Base-by-base conservation (phyloP, 163 green algal species). In the Volvox carteri region DNA sequence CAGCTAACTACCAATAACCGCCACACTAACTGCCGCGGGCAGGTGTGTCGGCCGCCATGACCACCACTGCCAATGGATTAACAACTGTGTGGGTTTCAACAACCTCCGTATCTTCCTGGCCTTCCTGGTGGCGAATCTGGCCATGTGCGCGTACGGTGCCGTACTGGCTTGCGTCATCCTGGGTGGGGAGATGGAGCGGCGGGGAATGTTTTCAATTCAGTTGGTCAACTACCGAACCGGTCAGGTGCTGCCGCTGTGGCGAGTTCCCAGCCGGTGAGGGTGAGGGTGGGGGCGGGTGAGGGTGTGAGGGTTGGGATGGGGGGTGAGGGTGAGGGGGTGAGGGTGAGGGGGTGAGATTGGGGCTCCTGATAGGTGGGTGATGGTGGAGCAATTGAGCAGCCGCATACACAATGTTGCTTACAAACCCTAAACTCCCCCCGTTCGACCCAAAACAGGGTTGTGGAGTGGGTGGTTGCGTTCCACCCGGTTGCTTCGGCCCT, bases 1-100 rank as follows among this genome's bases (percentile, higher is more conserved):
- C n/a, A n/a, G n/a, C n/a, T n/a, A n/a, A n/a, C n/a, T n/a, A n/a
- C n/a, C n/a, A n/a, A n/a, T n/a, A n/a, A n/a, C n/a, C n/a, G n/a
- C n/a, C n/a, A n/a, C n/a, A n/a, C n/a, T 12, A 12, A 60, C 50
- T 16, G 50, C 7, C 19, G 1, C 62, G 25, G 0, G 9, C 83
- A 96, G 94, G 67, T 98, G 96, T 65, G 90, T 98, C 14, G 91
- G 91, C 0, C 87, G 92, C 3, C 94, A 95, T 86, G 96, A 98
- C 75, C 96, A 98, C 84, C 93, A 97, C 77, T 98, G 96, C 79
- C 92, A 68, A 28, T 98, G 96, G 96, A 89, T 98, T 39, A 97
- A 96, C 93, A 96, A 94, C 85, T 96, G 93, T 70, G 92, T 98
- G 18, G 96, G 96, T 7, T 86, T 95, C 72, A 54, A 72, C 79